A percentile compares a stretch with the other conserved stretches of the same genome.
Conservation (phyloP, 1,139 yeast genomes). For the Blastobotrys raffinosifermentans region DNA sequence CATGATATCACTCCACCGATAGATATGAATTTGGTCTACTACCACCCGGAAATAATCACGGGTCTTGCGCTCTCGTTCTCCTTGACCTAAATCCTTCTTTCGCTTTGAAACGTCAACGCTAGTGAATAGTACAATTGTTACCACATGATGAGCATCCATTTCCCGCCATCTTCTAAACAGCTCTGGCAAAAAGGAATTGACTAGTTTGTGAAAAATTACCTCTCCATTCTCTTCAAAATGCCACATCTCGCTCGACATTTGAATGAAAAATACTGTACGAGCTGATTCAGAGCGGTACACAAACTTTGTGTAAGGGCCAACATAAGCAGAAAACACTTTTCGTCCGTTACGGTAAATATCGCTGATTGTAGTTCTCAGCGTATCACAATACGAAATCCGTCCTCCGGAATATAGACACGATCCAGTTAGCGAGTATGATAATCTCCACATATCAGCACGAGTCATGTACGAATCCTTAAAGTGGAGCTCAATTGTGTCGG, state of each 20-base stretch:
- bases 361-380: constrained; percentile 58
- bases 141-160: constrained; percentile 80
- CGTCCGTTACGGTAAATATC: constrained; percentile 68
- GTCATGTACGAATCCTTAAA: constrained; percentile 77
- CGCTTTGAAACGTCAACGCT: constrained; percentile 58
- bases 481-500: constrained; percentile 77
- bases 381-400: constrained; percentile 55
- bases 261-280: constrained; percentile 72
- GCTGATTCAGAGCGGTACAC: constrained; percentile 91
- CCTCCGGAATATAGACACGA: constrained; percentile 66
- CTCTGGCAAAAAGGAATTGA: constrained; percentile 84
- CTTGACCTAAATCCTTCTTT: constrained; percentile 38
- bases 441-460: constrained; percentile 90
- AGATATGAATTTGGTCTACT: constrained; percentile 86
- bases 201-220: constrained; percentile 84
- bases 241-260: constrained; percentile 95
- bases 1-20: constrained; percentile 87
- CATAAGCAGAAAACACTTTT: constrained; percentile 46
- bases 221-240: constrained; percentile 96
- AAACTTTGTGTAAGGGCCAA: constrained; percentile 69
- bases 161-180: constrained; percentile 86
- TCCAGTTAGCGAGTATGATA: constrained; percentile 57
- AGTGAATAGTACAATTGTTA: constrained; percentile 83
- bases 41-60: constrained; percentile 87
- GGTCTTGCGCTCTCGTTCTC: constrained; percentile 65